phyloP scores from a whole-genome alignment of 768 basidiomycete genomes.

The Trametes elegans region DNA sequence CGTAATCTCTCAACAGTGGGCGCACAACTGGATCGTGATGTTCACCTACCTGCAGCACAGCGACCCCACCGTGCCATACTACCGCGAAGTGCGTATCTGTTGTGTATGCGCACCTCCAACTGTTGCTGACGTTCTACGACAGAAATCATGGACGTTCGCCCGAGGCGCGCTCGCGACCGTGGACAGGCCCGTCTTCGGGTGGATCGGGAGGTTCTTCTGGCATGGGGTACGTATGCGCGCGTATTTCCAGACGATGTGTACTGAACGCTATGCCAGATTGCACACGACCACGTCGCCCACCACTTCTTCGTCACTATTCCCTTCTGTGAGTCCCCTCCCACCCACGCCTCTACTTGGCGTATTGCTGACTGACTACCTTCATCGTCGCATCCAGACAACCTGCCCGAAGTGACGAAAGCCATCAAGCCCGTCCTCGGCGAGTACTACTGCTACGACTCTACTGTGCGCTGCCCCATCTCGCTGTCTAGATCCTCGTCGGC shows the following conservation, averaged over 20 bases:
- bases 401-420: constrained; percentile 28
- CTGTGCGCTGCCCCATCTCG: constrained; percentile 9
- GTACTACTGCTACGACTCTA: constrained; percentile 30
- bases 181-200: constrained; percentile 33
- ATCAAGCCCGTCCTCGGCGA: constrained; percentile 31
- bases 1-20: constrained; percentile 31
- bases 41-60: constrained; percentile 29
- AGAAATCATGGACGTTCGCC: constrained; percentile 27
- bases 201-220: constrained; percentile 33
- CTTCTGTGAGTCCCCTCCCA: constrained; percentile 13
- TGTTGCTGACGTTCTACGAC: background rate
- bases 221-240: constrained; percentile 22
- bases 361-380: background rate
- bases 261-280: constrained; percentile 21
- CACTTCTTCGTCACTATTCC: constrained; percentile 31
- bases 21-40: constrained; percentile 38
- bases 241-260: background rate
- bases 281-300: constrained; percentile 33
- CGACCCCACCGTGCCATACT: constrained; percentile 28
- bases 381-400: constrained; percentile 24
- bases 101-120: background rate
- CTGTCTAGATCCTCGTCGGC: background rate
- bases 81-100: constrained; percentile 16
- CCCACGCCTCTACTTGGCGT: background rate
- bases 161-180: constrained; percentile 33